phyloP scores from a whole-genome alignment of 306 rosid species.

The Medicago arabica region DNA sequence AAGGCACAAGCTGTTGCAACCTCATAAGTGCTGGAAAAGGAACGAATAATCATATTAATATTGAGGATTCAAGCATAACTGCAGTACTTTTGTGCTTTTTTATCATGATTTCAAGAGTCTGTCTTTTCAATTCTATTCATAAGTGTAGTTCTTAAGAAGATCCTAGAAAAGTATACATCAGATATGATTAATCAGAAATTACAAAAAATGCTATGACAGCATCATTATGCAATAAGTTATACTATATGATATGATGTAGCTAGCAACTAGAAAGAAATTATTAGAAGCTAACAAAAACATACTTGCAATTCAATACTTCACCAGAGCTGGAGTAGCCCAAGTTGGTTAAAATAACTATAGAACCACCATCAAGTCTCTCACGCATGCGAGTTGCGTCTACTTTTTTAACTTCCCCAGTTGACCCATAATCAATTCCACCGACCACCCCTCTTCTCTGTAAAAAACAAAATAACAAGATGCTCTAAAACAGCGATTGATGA shows the following conservation, averaged over 20 bases:
- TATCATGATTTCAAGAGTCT: not conserved
- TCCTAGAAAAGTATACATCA: not conserved
- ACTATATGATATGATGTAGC: not conserved
- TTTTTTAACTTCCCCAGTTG: conserved; percentile 97
- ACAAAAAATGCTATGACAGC: not conserved
- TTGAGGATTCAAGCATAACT: conserved; percentile 31
- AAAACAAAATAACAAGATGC: conserved; percentile 36
- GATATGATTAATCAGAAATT: conserved; percentile 19
- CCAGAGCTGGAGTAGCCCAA: conserved; percentile 98
- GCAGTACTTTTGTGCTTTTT: not conserved
- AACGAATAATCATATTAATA: conserved; percentile 39
- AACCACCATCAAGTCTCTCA: conserved; percentile 95
- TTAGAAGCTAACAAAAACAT: conserved; percentile 54
- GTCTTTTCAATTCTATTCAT: conserved; percentile 20
- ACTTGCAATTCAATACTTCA: conserved; percentile 98
- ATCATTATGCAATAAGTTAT: conserved; percentile 14
- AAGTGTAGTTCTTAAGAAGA: conserved; percentile 15
- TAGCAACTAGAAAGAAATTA: conserved; percentile 38
- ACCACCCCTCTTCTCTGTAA: conserved; percentile 92
- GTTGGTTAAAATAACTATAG: conserved; percentile 91
- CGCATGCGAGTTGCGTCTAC: conserved; percentile 85
- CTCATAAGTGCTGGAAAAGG: conserved; percentile 82
- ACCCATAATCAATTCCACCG: conserved; percentile 88
- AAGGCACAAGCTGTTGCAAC: conserved; percentile 97
- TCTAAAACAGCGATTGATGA: conserved; percentile 18